These are phyloP conservation scores for Russula virescens DNA, from an alignment of 768 basidiomycete species.

Conservation along the genomic window DNA sequence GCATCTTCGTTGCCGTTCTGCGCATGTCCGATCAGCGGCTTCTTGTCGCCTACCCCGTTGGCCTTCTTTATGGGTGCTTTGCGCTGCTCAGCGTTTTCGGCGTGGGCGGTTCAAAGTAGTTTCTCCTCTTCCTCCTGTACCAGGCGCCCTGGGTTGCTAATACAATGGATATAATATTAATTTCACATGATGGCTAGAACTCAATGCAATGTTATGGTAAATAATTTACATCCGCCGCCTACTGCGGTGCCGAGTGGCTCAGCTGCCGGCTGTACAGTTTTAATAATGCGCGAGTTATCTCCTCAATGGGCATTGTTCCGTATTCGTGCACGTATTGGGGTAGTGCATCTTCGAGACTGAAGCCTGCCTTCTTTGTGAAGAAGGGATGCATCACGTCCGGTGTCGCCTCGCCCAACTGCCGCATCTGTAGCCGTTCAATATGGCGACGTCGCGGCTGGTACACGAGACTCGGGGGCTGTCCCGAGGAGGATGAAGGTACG, in stretches of 20 bases:
- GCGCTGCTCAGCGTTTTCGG: slow-evolving; percentile 90
- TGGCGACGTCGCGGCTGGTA: slow-evolving; percentile 55
- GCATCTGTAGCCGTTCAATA: slow-evolving; percentile 78
- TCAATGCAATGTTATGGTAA: slow-evolving; percentile 2
- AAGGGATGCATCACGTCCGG: slow-evolving; percentile 85
- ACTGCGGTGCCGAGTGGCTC: slow-evolving; percentile 29
- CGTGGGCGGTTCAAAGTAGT: slow-evolving; percentile 33
- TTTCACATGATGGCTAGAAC: slow-evolving; percentile 27
- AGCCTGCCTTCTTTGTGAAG: slow-evolving; percentile 80
- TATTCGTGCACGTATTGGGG: slow-evolving; percentile 87
- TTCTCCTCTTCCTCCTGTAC: background rate
- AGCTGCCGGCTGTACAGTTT: slow-evolving; percentile 75
- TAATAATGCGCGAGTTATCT: slow-evolving; percentile 75
- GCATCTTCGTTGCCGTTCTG: slow-evolving; percentile 92
- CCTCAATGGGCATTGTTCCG: slow-evolving; percentile 74
- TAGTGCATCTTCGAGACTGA: slow-evolving; percentile 77
- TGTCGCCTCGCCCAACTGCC: slow-evolving; percentile 83
- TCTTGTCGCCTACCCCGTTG: slow-evolving; percentile 94
- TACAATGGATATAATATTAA: slow-evolving; percentile 19
- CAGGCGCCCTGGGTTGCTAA: background rate
- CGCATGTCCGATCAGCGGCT: slow-evolving; percentile 94
- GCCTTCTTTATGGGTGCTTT: slow-evolving; percentile 90
- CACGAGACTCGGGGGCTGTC: slow-evolving; percentile 31
- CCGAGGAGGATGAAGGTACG: slow-evolving; percentile 5
- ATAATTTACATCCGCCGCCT: slow-evolving; percentile 6